Evolutionary conservation across 2,329 filamentous ascomycete species (phyloP).

Genomic region (Exophiala bonariae): DNA sequence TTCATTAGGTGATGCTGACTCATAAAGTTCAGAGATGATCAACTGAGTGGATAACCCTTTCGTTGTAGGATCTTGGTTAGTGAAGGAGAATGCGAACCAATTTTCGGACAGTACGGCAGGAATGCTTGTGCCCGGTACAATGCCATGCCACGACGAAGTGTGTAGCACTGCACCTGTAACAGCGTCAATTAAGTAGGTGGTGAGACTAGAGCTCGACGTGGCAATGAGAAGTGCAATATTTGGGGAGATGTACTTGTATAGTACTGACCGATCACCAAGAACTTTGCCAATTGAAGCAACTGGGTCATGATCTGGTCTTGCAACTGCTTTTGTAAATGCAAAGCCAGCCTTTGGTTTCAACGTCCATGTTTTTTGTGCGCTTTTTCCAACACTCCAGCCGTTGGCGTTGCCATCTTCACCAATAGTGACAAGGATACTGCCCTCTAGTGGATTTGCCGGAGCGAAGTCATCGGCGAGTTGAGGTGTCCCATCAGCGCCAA

Average conservation of each 20-base stretch:
- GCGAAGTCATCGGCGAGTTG: constrained; percentile 30
- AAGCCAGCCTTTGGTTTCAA: constrained; percentile 68
- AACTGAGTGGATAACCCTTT: constrained; percentile 80
- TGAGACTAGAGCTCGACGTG: constrained; percentile 62
- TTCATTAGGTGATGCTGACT: constrained; percentile 79
- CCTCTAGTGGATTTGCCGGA: constrained; percentile 31
- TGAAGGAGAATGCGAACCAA: constrained; percentile 84
- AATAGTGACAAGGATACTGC: constrained; percentile 41
- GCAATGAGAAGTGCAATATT: constrained; percentile 79
- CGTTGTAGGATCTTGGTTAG: constrained; percentile 47
- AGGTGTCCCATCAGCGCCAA: constrained; percentile 37
- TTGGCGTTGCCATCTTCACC: constrained; percentile 40
- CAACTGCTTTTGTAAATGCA: constrained; percentile 66
- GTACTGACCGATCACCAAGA: constrained; percentile 84
- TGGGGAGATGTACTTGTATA: constrained; percentile 95
- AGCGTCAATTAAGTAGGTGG: constrained; percentile 79
- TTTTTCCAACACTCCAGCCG: constrained; percentile 43
- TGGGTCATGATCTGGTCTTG: constrained; percentile 74
- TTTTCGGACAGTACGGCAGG: constrained; percentile 85
- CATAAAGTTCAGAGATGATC: constrained; percentile 84
- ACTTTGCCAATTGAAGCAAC: constrained; percentile 95
- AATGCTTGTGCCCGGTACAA: constrained; percentile 73
- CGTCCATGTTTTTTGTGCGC: constrained; percentile 62
- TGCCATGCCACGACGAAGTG: constrained; percentile 67
- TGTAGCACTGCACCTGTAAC: constrained; percentile 80